Evolutionary conservation across 768 basidiomycete genomes (phyloP).

Genomic region (Lanmaoa rubissima): DNA sequence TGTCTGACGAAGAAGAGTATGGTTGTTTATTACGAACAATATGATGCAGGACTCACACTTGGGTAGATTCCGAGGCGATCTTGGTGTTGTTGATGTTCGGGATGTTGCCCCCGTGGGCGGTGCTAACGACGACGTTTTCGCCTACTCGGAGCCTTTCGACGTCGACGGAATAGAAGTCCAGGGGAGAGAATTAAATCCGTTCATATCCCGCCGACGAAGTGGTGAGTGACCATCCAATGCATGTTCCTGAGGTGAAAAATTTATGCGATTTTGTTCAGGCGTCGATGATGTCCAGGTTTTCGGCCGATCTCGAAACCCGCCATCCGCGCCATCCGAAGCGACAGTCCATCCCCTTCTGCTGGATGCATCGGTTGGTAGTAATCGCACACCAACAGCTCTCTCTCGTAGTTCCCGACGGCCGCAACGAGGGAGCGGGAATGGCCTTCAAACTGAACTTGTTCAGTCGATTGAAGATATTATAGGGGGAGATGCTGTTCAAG

Average conservation of each 20-base stretch:
- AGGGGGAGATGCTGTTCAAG: constrained; percentile 75
- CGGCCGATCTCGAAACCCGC: constrained; percentile 54
- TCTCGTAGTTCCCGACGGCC: constrained; percentile 52
- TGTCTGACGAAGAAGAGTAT: constrained; percentile 69
- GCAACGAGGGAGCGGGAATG: constrained; percentile 51
- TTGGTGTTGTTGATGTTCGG: constrained; percentile 38
- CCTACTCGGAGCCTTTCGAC: constrained; percentile 52
- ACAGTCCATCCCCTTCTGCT: constrained; percentile 81
- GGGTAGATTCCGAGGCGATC: constrained; percentile 40
- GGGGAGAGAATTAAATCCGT: constrained; percentile 37
- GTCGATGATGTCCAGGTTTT: constrained; percentile 63
- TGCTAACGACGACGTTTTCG: constrained; percentile 49
- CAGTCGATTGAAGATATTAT: constrained; percentile 81
- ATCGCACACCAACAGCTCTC: constrained; percentile 44
- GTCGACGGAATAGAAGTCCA: constrained; percentile 44
- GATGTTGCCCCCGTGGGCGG: constrained; percentile 30
- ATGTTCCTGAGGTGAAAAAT: background rate
- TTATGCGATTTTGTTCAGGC: constrained; percentile 24
- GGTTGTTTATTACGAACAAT: constrained; percentile 18
- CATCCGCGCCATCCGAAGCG: constrained; percentile 58
- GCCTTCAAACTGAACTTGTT: constrained; percentile 56
- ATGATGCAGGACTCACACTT: constrained; percentile 15
- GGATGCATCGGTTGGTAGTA: constrained; percentile 50
- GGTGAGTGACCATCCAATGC: constrained; percentile 3
- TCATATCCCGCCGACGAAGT: constrained; percentile 58